Conservation (phyloP, 495 filamentous ascomycete species). For the Penicillium fimorum region DNA sequence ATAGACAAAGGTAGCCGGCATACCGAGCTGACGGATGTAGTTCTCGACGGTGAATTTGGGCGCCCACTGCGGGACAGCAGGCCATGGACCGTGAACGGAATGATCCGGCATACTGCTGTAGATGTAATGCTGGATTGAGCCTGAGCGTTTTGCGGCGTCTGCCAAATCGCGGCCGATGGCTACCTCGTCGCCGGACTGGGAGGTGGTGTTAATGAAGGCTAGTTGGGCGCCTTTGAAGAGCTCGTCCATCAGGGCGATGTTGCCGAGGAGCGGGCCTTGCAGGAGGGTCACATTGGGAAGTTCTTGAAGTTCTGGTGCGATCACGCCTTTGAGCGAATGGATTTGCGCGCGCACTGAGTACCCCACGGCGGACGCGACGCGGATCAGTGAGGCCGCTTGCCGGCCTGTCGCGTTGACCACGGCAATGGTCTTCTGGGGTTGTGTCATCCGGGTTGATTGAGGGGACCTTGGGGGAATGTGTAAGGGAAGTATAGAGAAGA, state of each 20-base stretch:
- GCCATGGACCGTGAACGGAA: slow-evolving; percentile 72
- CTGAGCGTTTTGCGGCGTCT: slow-evolving; percentile 81
- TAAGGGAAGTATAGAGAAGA: slow-evolving; percentile 1
- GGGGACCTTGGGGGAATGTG: not conserved
- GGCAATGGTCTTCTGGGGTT: slow-evolving; percentile 72
- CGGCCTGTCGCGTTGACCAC: slow-evolving; percentile 91
- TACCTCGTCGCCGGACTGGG: slow-evolving; percentile 86
- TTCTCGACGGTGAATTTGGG: slow-evolving; percentile 89
- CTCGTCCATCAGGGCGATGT: slow-evolving; percentile 62
- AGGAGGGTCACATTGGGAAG: slow-evolving; percentile 84
- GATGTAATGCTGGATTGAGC: slow-evolving; percentile 80
- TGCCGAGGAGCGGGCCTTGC: slow-evolving; percentile 76
- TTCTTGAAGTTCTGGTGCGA: slow-evolving; percentile 74
- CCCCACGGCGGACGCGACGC: slow-evolving; percentile 87
- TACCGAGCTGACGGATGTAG: slow-evolving; percentile 76
- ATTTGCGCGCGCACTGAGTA: slow-evolving; percentile 89
- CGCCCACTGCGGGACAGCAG: slow-evolving; percentile 83
- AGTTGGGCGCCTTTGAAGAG: slow-evolving; percentile 82
- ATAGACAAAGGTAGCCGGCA: slow-evolving; percentile 91
- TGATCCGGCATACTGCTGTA: slow-evolving; percentile 98
- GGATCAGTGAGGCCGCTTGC: slow-evolving; percentile 89
- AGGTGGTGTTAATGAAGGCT: slow-evolving; percentile 98
- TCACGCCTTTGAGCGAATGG: slow-evolving; percentile 74
- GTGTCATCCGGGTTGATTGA: slow-evolving; percentile 39
- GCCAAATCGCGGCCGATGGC: slow-evolving; percentile 82